Conservation (phyloP, 2,329 filamentous ascomycete species). For the Alternaria hordeiaustralica region DNA sequence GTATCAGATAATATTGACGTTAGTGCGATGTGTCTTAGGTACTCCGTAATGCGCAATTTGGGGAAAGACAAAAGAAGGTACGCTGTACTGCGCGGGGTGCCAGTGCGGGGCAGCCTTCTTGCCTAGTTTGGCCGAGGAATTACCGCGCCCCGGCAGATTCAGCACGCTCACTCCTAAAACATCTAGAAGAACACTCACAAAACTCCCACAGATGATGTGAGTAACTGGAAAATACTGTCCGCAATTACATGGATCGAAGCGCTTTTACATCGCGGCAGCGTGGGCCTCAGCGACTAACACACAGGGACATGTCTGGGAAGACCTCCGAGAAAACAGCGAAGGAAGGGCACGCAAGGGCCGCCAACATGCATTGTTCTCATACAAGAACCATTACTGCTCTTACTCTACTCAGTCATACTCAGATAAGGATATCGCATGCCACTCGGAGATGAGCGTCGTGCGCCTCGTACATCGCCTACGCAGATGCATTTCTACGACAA, state of each 20-base stretch:
- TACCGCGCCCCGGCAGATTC: background rate
- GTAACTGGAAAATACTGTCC: background rate
- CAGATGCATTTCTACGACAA: background rate
- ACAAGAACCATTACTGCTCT: background rate
- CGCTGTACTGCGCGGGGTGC: background rate
- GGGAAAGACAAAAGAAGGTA: background rate
- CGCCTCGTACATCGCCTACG: background rate
- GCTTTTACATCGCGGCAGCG: background rate
- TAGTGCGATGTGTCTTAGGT: background rate
- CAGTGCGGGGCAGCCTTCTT: background rate
- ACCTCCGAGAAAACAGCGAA: background rate
- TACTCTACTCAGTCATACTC: background rate
- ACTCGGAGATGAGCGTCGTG: accelerated
- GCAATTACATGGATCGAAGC: background rate
- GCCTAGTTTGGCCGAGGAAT: background rate
- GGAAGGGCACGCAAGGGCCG: background rate
- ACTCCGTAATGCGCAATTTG: background rate
- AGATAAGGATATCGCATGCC: background rate
- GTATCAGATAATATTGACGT: background rate
- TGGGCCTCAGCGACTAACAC: background rate
- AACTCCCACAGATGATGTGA: background rate
- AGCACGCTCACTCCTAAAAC: background rate
- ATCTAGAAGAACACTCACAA: background rate
- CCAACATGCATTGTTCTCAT: background rate
- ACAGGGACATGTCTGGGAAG: background rate